Base-by-base conservation (phyloP, 2,329 filamentous ascomycete species). In the Aureobasidium pullulans region DNA sequence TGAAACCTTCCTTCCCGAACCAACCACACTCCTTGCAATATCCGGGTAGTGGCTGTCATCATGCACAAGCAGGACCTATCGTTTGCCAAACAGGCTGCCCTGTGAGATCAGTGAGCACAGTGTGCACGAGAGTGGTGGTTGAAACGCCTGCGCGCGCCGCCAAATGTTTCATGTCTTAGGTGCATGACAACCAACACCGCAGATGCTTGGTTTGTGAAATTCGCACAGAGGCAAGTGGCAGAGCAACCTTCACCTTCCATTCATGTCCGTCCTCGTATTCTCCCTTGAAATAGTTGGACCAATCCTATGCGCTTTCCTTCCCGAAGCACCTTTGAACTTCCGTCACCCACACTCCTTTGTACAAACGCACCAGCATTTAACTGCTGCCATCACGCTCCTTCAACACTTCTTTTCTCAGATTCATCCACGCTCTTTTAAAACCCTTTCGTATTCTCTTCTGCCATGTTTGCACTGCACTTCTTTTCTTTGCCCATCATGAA, bases 401-500 rank as follows among this genome's bases (percentile, higher is more conserved):
- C 23, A 48, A 11, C 43, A 19, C 53, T 46, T 28, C 13, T 23
- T 44, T 23, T n/a, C 11, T 29, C 42, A 46, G 40, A 47, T 46
- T 16, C 54, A 39, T 34, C 28, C 43, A 47, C 54, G 15, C 54
- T 57, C 43, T 40, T 57, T 57, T 46, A 16, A 34, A 31, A 28
- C 31, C 34, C 31, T 40, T 34, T 57, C 32, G 31, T 47, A 37
- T 56, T 46, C 32, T 44, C 54, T 57, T 48, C 39, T 40, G 34
- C 19, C 23, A 16, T 19, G 15, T 39, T 47, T 19, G 16, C 34
- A 23, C 6, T 19, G 16, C 34, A 23, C 6, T 48, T 48, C n/a
- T 19, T 19, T n/a, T 48, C 43, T 29, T 44, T 11, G 5, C 16
- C 3, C 42, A 39, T 28, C 54, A 64, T 64, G 62, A 64, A 61